Conservation (phyloP, 768 basidiomycete genomes). For the Suillus tomentosus region DNA sequence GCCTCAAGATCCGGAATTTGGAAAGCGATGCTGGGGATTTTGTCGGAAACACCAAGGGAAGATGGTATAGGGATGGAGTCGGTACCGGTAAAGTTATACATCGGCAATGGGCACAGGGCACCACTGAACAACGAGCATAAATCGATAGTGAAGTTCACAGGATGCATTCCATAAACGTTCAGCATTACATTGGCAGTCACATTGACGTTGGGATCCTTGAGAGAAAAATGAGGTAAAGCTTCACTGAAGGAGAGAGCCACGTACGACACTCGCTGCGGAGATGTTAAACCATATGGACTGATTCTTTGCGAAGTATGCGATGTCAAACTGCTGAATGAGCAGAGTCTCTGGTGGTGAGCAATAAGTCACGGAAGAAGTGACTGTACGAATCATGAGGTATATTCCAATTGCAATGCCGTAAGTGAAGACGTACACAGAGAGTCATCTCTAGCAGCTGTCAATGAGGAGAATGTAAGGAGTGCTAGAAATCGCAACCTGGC, state of each 20-base stretch:
- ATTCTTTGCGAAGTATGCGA: slow-evolving; percentile 70
- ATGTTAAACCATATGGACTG: slow-evolving; percentile 82
- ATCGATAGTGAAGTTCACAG: slow-evolving; percentile 83
- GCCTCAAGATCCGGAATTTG: slow-evolving; percentile 91
- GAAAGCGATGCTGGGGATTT: slow-evolving; percentile 81
- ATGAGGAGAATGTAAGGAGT: slow-evolving; percentile 40
- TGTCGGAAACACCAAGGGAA: slow-evolving; percentile 52
- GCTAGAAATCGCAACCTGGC: slow-evolving; percentile 72
- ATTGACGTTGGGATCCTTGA: slow-evolving; percentile 70
- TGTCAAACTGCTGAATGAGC: slow-evolving; percentile 76
- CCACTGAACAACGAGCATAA: slow-evolving; percentile 80
- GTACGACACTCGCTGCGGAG: slow-evolving; percentile 81
- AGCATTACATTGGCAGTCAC: slow-evolving; percentile 81
- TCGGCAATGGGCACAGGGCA: slow-evolving; percentile 78
- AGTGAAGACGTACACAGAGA: slow-evolving; percentile 55
- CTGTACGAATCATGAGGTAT: slow-evolving; percentile 38
- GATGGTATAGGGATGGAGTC: slow-evolving; percentile 67
- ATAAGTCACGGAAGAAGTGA: slow-evolving; percentile 87
- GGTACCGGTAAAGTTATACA: slow-evolving; percentile 86
- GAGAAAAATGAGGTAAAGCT: slow-evolving; percentile 14
- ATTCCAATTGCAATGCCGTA: slow-evolving; percentile 8
- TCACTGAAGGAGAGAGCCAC: slow-evolving; percentile 33
- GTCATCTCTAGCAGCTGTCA: slow-evolving; percentile 52
- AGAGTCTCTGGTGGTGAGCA: slow-evolving; percentile 79
- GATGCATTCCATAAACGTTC: slow-evolving; percentile 85